Evolutionary conservation across 176 grass and related monocot species (phyloP).

Genomic region (Miscanthus lutarioriparius): DNA sequence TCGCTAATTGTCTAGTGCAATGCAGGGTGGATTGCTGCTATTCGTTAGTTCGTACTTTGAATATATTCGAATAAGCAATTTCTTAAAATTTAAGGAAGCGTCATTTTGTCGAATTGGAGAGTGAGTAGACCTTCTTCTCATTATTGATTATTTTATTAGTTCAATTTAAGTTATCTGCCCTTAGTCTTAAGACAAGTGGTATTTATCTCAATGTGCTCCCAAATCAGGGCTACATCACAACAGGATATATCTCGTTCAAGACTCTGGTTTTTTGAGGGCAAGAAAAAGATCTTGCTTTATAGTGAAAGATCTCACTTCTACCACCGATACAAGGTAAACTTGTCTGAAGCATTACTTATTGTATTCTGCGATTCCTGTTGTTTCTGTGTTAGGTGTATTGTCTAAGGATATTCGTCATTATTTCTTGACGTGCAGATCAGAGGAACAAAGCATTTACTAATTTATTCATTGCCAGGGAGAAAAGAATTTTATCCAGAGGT

Average conservation of each 20-base stretch:
- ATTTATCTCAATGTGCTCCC: conserved; percentile 26
- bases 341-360: neutral
- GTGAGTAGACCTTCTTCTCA: conserved; percentile 54
- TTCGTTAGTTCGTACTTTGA: conserved; percentile 90
- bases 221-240: conserved; percentile 68
- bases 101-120: conserved; percentile 94
- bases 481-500: conserved; percentile 96
- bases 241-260: conserved; percentile 91
- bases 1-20: conserved; percentile 29
- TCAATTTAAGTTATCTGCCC: neutral
- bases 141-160: conserved; percentile 7
- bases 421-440: conserved; percentile 67
- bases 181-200: conserved; percentile 20
- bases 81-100: conserved; percentile 76
- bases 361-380: neutral
- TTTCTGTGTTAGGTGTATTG: conserved; percentile 6
- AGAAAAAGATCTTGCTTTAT: conserved; percentile 91
- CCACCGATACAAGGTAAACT: conserved; percentile 84
- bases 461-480: conserved; percentile 87
- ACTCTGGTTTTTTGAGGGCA: conserved; percentile 93
- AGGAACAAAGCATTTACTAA: conserved; percentile 65
- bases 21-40: conserved; percentile 80
- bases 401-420: conserved; percentile 9
- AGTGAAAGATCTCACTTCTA: conserved; percentile 99
- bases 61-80: conserved; percentile 77